Conservation (phyloP, 176 grass and related monocot genomes). For the Juncus effusus region DNA sequence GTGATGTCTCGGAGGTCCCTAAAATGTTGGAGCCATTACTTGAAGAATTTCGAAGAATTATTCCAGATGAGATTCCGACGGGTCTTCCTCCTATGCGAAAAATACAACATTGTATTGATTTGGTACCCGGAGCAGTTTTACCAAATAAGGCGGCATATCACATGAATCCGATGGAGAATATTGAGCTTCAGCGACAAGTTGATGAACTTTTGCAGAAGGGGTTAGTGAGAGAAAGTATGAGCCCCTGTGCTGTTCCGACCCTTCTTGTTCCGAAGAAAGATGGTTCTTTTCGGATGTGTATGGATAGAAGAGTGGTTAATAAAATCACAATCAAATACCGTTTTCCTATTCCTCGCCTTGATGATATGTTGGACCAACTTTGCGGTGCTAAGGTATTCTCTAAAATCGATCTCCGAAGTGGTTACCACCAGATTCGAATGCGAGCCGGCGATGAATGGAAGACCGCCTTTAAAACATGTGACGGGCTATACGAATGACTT, state of each 20-base stretch:
- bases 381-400: constrained; percentile 7
- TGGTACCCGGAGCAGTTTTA: neutral
- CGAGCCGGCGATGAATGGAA: constrained; percentile 19
- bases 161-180: constrained; percentile 8
- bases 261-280: constrained; percentile 11
- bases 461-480: constrained; percentile 17
- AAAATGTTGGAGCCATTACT: neutral
- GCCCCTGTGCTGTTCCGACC: constrained; percentile 2
- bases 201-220: neutral
- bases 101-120: constrained; percentile 17
- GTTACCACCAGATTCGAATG: constrained; percentile 20
- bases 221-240: constrained; percentile 15
- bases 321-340: constrained; percentile 21
- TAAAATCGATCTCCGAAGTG: constrained; percentile 18
- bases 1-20: neutral
- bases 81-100: constrained; percentile 2
- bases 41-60: neutral
- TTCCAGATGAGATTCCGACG: constrained; percentile 16
- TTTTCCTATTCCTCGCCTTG: constrained; percentile 20
- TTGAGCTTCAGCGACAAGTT: constrained; percentile 13
- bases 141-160: constrained; percentile 2
- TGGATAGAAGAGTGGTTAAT: constrained; percentile 17
- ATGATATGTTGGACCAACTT: constrained; percentile 25
- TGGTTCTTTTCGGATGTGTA: neutral
- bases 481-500: constrained; percentile 23